Conservation (phyloP, 345 rosid genomes). For the Moringa oleifera region DNA sequence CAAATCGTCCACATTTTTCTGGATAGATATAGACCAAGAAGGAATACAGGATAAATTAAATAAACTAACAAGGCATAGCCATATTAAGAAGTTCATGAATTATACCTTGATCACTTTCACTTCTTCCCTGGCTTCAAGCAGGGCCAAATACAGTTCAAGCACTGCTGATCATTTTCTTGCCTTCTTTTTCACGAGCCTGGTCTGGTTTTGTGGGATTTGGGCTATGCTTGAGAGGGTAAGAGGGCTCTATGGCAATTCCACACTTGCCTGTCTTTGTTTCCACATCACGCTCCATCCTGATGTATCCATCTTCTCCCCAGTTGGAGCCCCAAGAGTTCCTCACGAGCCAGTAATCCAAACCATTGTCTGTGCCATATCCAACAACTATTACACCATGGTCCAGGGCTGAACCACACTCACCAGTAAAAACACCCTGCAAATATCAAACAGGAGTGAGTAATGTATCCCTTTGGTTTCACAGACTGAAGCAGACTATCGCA, state of each 20-base stretch:
- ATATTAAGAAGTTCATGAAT: no score
- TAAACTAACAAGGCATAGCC: no score
- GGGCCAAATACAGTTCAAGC: slow-evolving; percentile 29
- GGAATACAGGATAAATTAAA: no score
- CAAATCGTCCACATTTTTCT: slow-evolving; percentile 1
- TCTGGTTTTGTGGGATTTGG: slow-evolving; percentile 33
- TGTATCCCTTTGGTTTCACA: no score
- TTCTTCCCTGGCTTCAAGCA: no score
- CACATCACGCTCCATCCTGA: slow-evolving; percentile 59
- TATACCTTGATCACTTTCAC: no score
- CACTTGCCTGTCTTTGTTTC: slow-evolving; percentile 47
- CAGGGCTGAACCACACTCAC: slow-evolving; percentile 52
- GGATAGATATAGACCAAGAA: slow-evolving; percentile 1
- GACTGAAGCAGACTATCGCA: no score
- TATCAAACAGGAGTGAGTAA: neutral
- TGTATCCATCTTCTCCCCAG: slow-evolving; percentile 84
- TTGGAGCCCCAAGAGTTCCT: slow-evolving; percentile 80
- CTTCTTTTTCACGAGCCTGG: slow-evolving; percentile 10
- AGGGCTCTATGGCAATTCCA: slow-evolving; percentile 72
- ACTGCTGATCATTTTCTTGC: slow-evolving; percentile 32
- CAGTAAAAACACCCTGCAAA: slow-evolving; percentile 72
- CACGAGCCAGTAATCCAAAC: slow-evolving; percentile 76
- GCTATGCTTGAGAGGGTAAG: slow-evolving; percentile 65
- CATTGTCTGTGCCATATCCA: slow-evolving; percentile 83
- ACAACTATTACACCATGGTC: slow-evolving; percentile 83